Base-by-base conservation (phyloP, 495 filamentous ascomycete species). In the Talaromyces stipitatus region DNA sequence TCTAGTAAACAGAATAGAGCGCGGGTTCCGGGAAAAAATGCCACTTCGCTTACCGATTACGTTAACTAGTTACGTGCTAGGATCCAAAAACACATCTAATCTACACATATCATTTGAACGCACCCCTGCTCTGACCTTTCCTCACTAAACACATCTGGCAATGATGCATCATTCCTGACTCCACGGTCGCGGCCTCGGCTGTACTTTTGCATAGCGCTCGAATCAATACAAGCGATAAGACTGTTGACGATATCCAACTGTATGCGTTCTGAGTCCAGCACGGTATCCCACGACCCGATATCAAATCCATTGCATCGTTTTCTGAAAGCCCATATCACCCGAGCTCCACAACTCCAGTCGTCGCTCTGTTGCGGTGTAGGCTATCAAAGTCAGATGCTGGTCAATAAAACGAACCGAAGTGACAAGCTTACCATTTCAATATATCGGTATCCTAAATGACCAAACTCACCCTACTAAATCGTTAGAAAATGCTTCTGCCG, bases 251-350 rank as follows among this genome's bases (percentile, higher is more conserved):
- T 27, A 28, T 33, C 50, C 27, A 54, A 33, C 50, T 33, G 27
- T 33, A 55, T 10, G 30, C 55, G 45, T 53, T 60, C 60, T 50
- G 50, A 33, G 59, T 60, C 60, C 54, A 62, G 41, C 58, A 57
- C 28, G 43, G 62, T 50, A 36, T 64, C 22, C 62, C 54, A 64
- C 47, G 20, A 50, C 14, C 62, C 54, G 56, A 60, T 54, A 50
- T 48, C 53, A 51, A 64, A 55, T 57, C 60, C 54, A 32, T 54
- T 64, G 57, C 60, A 62, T 60, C 53, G 60, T 60, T 53, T 56
- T 57, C 58, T 62, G 33, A 58, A 57, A 58, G 58, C 61, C 48
- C 56, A 56, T 46, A 64, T 55, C 29, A 59, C 60, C 47, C 58
- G 61, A 18, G 61, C 33, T 20, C 54, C 57, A 62, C 57, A 64